Percentiles rank a stretch among this genome's conserved stretches.
phyloP scores from a whole-genome alignment of 192 early-diverging fungal species.

The Umbelopsis sp. region DNA sequence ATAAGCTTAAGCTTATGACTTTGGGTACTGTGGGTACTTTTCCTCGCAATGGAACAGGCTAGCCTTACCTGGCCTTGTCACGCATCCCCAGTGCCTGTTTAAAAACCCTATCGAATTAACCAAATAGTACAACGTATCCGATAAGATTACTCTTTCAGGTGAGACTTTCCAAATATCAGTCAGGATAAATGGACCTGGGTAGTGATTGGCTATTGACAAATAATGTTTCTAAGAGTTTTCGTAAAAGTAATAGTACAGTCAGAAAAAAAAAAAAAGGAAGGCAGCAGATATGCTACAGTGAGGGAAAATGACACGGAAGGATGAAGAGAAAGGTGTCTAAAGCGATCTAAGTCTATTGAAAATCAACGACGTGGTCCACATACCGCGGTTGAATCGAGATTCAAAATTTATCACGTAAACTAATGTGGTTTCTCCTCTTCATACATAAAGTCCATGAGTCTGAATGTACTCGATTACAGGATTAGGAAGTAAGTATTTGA shows the following conservation, averaged over 20 bases:
- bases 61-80: too few species aligned
- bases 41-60: too few species aligned
- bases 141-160: too few species aligned
- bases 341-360: neutral
- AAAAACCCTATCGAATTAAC: too few species aligned
- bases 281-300: neutral
- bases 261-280: neutral
- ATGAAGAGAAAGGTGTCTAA: neutral
- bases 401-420: neutral
- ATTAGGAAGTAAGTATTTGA: constrained; percentile 93
- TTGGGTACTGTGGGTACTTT: too few species aligned
- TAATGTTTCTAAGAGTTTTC: neutral
- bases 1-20: too few species aligned
- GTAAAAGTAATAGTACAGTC: neutral
- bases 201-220: neutral
- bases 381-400: neutral
- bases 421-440: neutral
- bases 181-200: too few species aligned
- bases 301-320: neutral
- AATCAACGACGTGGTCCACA: neutral
- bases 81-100: too few species aligned
- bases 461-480: constrained; percentile 91
- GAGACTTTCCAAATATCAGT: too few species aligned
- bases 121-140: too few species aligned
- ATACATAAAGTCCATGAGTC: constrained; percentile 72